These are phyloP conservation scores for Silene uniflora DNA, from an alignment of 148 eudicot species.

Conservation along the genomic window DNA sequence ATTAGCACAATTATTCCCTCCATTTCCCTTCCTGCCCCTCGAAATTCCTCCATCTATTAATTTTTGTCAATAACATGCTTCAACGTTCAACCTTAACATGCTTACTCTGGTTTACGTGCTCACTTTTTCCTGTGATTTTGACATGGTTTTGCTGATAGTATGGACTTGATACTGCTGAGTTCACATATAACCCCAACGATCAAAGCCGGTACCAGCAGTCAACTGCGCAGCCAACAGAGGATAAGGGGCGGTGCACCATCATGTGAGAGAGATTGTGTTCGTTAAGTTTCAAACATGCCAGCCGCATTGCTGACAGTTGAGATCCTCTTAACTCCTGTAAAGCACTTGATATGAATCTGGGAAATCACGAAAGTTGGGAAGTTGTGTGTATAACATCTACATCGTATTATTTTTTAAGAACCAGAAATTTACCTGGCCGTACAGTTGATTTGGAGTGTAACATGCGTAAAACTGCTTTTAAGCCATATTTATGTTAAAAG, in stretches of 20 bases:
- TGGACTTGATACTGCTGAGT: slow-evolving; percentile 90
- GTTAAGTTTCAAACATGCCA: background rate
- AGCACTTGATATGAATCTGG: slow-evolving; percentile 12
- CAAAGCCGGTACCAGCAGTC: slow-evolving; percentile 58
- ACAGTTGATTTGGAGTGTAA: slow-evolving; percentile 18
- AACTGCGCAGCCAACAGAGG: slow-evolving; percentile 55
- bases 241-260: slow-evolving; percentile 67
- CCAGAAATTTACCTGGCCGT: slow-evolving; percentile 8
- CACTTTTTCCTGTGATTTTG: slow-evolving; percentile 1
- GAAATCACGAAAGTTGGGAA: slow-evolving; percentile 13
- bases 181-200: slow-evolving; percentile 85
- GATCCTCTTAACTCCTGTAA: slow-evolving; percentile 17
- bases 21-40: too few relatives aligned
- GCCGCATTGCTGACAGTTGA: background rate
- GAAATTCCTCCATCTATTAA: too few relatives aligned
- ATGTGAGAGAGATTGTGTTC: slow-evolving; percentile 42
- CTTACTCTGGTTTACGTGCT: background rate
- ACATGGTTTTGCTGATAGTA: slow-evolving; percentile 45
- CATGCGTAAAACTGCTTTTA: slow-evolving; percentile 18
- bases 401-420: slow-evolving; percentile 16
- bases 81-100: background rate
- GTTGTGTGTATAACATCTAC: slow-evolving; percentile 25
- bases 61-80: background rate
- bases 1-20: too few relatives aligned
- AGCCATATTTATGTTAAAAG: slow-evolving; percentile 12